phyloP scores from a whole-genome alignment of 192 early-diverging fungal genomes.

The Mortierella claussenii region DNA sequence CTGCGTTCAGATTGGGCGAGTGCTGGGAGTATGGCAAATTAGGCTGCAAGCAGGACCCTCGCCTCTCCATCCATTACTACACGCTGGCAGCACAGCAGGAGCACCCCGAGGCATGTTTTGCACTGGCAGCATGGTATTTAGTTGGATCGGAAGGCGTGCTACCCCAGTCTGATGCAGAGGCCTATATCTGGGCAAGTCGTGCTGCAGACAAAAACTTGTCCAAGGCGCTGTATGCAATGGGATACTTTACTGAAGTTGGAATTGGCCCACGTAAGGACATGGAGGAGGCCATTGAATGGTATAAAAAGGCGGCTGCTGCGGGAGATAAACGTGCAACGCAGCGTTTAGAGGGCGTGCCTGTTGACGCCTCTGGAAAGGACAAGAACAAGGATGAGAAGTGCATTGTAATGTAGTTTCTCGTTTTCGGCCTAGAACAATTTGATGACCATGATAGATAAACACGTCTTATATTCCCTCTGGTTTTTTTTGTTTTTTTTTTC shows the following conservation, averaged over 20 bases:
- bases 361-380: conserved; percentile 47
- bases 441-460: not conserved
- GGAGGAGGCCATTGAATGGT: conserved; percentile 68
- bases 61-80: conserved; percentile 67
- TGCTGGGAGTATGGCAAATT: conserved; percentile 74
- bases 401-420: conserved; percentile 25
- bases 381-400: conserved; percentile 62
- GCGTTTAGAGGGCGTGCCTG: conserved; percentile 61
- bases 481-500: not conserved
- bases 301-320: conserved; percentile 72
- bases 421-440: not conserved
- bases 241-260: conserved; percentile 73
- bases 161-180: conserved; percentile 70
- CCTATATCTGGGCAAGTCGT: conserved; percentile 69
- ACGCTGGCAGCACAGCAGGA: conserved; percentile 71
- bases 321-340: conserved; percentile 69
- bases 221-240: conserved; percentile 73
- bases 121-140: conserved; percentile 74
- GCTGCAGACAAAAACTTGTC: conserved; percentile 69
- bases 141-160: conserved; percentile 64
- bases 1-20: conserved; percentile 69
- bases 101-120: conserved; percentile 72
- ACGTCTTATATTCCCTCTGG: not conserved
- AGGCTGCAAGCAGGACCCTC: conserved; percentile 63
- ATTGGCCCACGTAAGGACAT: conserved; percentile 66